phyloP scores from a whole-genome alignment of 2,329 filamentous ascomycete species.

The Huntiella abstrusa region DNA sequence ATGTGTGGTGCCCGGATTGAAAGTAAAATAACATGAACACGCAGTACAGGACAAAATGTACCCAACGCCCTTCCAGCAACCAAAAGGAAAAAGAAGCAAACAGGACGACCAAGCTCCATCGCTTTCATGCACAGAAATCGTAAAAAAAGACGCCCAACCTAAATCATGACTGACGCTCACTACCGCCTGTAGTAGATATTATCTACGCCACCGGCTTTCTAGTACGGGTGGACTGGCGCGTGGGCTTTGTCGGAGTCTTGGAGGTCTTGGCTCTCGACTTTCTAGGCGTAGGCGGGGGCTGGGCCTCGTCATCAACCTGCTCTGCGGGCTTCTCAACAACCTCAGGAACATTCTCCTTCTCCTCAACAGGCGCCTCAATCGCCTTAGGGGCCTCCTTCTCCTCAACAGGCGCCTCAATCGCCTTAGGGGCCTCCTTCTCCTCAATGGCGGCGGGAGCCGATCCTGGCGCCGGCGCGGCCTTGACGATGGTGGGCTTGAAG shows the following conservation, averaged over 20 bases:
- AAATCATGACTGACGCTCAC: too few relatives aligned
- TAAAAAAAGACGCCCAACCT: too few relatives aligned
- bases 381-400: slow-evolving; percentile 18
- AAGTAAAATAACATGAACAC: slow-evolving; percentile 9
- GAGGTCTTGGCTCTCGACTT: slow-evolving; percentile 18
- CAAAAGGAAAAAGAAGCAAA: slow-evolving; percentile 9
- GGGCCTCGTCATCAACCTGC: slow-evolving; percentile 17
- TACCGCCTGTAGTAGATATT: neutral
- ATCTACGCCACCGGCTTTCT: slow-evolving; percentile 7
- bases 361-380: slow-evolving; percentile 17
- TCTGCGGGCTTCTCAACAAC: slow-evolving; percentile 14
- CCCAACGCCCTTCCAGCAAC: slow-evolving; percentile 4
- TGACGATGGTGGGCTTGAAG: slow-evolving; percentile 55
- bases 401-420: slow-evolving; percentile 18
- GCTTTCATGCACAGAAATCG: slow-evolving; percentile 1
- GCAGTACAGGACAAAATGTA: slow-evolving; percentile 10
- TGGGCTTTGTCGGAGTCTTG: slow-evolving; percentile 16
- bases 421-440: slow-evolving; percentile 17
- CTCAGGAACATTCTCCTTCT: slow-evolving; percentile 15
- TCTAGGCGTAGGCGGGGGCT: slow-evolving; percentile 15
- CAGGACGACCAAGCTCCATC: slow-evolving; percentile 8
- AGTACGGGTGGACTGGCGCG: slow-evolving; percentile 11
- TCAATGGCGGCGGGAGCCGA: slow-evolving; percentile 16
- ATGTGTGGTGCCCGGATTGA: slow-evolving; percentile 4
- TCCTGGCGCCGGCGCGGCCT: slow-evolving; percentile 27